Percentiles rank a stretch among this genome's conserved stretches.
phyloP scores from a whole-genome alignment of 2,329 filamentous ascomycete species.

The Nemania sp. region DNA sequence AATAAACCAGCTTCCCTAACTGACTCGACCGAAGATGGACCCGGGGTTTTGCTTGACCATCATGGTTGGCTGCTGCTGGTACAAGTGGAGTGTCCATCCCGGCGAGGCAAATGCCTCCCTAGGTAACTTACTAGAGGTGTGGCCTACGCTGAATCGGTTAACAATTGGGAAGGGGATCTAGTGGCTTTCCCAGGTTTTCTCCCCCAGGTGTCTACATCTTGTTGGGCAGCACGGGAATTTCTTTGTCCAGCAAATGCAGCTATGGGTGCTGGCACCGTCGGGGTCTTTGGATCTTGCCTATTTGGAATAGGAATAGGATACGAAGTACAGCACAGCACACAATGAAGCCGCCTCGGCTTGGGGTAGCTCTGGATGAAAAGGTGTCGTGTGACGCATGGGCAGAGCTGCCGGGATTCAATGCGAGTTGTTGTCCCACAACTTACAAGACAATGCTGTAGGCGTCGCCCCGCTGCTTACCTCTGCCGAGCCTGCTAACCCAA shows the following conservation, averaged over 20 bases:
- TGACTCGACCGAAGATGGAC: conserved; percentile 41
- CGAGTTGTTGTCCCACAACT: conserved; percentile 14
- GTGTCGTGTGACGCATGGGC: conserved; percentile 23
- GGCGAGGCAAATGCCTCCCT: conserved; percentile 13
- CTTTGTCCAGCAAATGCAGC: neutral
- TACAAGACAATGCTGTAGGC: conserved; percentile 4
- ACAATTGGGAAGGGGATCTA: neutral
- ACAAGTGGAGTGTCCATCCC: conserved; percentile 15
- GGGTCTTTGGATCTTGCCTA: conserved; percentile 24
- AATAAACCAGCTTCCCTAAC: conserved; percentile 36
- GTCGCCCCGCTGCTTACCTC: conserved; percentile 2
- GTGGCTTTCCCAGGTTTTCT: neutral
- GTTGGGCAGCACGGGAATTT: conserved; percentile 8
- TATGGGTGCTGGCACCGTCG: conserved; percentile 19
- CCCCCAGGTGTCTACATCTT: neutral
- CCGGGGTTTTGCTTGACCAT: conserved; percentile 26
- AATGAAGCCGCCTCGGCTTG: conserved; percentile 21
- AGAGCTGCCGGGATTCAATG: conserved; percentile 15
- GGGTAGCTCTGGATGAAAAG: conserved; percentile 10
- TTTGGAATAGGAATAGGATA: conserved; percentile 29
- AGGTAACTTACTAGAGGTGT: neutral
- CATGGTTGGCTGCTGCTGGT: conserved; percentile 22
- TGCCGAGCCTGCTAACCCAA: neutral
- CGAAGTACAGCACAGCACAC: conserved; percentile 6
- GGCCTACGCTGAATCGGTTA: conserved; percentile 3